phyloP scores from a whole-genome alignment of 2,329 filamentous ascomycete genomes.

The Geosmithia morbida region DNA sequence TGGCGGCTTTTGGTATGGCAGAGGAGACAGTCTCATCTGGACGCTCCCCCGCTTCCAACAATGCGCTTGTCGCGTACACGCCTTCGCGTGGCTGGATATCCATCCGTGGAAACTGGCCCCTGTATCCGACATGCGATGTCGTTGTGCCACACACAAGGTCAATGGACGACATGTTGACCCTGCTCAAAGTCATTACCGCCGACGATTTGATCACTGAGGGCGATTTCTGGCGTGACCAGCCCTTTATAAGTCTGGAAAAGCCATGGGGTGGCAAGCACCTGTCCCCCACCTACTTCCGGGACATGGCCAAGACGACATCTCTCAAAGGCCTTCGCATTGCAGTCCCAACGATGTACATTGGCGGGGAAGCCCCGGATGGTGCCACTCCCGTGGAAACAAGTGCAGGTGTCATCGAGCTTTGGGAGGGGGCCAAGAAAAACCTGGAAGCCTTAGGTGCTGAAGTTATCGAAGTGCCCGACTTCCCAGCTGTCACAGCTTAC shows the following conservation, averaged over 20 bases:
- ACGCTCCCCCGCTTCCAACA: conserved; percentile 40
- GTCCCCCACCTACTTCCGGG: conserved; percentile 16
- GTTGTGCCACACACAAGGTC: conserved; percentile 36
- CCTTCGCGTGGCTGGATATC: conserved; percentile 37
- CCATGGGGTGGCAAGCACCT: conserved; percentile 7
- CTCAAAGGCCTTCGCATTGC: conserved; percentile 29
- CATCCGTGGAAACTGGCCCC: conserved; percentile 35
- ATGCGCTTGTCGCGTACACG: conserved; percentile 39
- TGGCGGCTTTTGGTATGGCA: conserved; percentile 37
- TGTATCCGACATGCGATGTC: conserved; percentile 41
- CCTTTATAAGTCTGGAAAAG: conserved; percentile 22
- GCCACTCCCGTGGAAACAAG: conserved; percentile 7
- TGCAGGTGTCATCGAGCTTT: conserved; percentile 8
- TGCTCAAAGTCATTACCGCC: conserved; percentile 31
- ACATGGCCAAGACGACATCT: conserved; percentile 13
- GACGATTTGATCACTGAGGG: conserved; percentile 23
- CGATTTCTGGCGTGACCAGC: conserved; percentile 42
- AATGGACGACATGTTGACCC: conserved; percentile 29
- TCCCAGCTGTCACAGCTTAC: conserved; percentile 28
- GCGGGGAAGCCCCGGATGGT: conserved; percentile 12
- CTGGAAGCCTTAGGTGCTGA: conserved; percentile 25
- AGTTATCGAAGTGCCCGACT: conserved; percentile 23
- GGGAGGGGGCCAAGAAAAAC: conserved; percentile 15
- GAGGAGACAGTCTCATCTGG: conserved; percentile 42
- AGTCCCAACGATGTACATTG: conserved; percentile 35